A percentile compares a stretch with the other conserved stretches of the same genome.
These are phyloP conservation scores for Flaveria brownii DNA, from an alignment of 129 eudicot species.

Conservation along the genomic window DNA sequence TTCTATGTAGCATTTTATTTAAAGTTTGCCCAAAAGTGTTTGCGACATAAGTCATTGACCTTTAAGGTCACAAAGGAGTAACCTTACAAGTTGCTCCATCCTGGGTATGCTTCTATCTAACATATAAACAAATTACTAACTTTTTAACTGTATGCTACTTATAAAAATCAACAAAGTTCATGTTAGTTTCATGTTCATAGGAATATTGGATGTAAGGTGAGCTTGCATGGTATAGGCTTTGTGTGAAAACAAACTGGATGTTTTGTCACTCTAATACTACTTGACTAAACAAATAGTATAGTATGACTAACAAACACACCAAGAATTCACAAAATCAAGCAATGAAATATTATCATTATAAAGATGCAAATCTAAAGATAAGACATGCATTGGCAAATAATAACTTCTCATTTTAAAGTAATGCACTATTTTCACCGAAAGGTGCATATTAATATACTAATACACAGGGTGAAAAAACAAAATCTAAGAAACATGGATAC, in stretches of 20 bases:
- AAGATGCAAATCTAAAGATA: not conserved
- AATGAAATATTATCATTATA: not conserved
- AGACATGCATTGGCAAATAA: not conserved
- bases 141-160: not conserved
- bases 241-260: not conserved
- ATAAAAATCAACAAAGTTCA: not conserved
- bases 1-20: not conserved
- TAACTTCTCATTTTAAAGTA: not conserved
- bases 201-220: not conserved
- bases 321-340: not conserved
- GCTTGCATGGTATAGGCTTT: not conserved
- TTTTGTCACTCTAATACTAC: not conserved
- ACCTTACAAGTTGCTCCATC: not conserved
- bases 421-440: not conserved
- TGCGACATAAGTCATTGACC: not conserved
- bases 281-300: not conserved
- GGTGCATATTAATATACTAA: not conserved
- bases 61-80: not conserved
- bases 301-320: not conserved
- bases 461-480: not conserved
- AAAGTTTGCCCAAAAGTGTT: not conserved
- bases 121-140: not conserved
- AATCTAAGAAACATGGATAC: not conserved
- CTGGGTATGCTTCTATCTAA: not conserved
- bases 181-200: not conserved